Evolutionary conservation across 2,329 filamentous ascomycete species (phyloP).

Genomic region (Dactylellina haptotyla): DNA sequence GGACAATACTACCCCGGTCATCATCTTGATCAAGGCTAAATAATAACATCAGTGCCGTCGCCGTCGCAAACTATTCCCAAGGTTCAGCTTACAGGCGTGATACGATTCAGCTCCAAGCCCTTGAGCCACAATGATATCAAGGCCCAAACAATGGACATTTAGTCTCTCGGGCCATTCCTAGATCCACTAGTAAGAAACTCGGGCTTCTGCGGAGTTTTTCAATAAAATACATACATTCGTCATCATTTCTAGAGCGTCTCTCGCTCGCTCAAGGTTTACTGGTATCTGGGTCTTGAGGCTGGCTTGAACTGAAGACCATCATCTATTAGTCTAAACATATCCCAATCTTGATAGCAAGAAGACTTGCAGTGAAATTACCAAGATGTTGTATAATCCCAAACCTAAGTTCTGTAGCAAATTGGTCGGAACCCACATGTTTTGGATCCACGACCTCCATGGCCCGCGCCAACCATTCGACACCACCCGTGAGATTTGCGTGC

Average conservation of each 20-base stretch:
- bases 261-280: constrained; percentile 66
- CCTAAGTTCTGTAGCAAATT: constrained; percentile 72
- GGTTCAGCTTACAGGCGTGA: constrained; percentile 25
- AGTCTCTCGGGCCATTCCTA: constrained; percentile 47
- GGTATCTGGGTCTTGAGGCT: constrained; percentile 73
- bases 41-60: neutral
- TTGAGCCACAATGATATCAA: constrained; percentile 45
- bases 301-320: constrained; percentile 66
- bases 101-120: constrained; percentile 39
- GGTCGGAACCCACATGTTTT: constrained; percentile 68
- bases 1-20: constrained; percentile 25
- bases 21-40: constrained; percentile 48
- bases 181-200: constrained; percentile 59
- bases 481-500: constrained; percentile 67
- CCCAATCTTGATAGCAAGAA: too few relatives aligned
- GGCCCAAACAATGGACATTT: constrained; percentile 45
- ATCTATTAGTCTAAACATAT: too few relatives aligned
- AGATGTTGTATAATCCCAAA: constrained; percentile 73
- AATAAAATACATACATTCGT: constrained; percentile 12
- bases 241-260: constrained; percentile 59
- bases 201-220: constrained; percentile 55
- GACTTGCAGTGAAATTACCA: constrained; percentile 64
- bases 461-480: constrained; percentile 78
- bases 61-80: neutral
- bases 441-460: constrained; percentile 71